Evolutionary conservation across 352 stramenopile genomes (phyloP), one percentile per base, ranked within the genome.

Genomic region (Phytopythium montanum): DNA sequence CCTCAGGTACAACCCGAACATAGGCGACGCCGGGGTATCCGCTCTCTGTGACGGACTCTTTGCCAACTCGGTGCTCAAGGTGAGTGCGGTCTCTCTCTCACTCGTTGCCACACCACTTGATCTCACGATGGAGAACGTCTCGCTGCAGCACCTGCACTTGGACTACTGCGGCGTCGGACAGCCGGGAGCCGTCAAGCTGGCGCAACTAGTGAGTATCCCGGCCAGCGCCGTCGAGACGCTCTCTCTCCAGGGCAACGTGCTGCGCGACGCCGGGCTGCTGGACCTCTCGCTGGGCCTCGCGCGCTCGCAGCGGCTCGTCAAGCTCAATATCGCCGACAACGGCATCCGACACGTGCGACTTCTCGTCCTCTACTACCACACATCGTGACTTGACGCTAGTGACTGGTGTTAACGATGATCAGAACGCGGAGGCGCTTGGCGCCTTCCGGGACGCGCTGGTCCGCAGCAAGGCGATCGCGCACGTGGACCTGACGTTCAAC

Each of bases 401-500:
- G 7, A 29, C 19, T 19, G 44, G 21, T 14, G 8, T 46, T 13
- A 21, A 25, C 31, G 23, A 29, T 29, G 19, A 2, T 29, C 54
- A 87, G 77, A 73, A 81, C 45, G 62, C 70, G n/a, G 75, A 81
- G 46, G 73, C 75, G 18, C 69, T 85, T 5, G 34, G 54, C 3
- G 70, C 77, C 12, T 92, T 94, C 59, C 67, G 77, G 0, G 81
- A 94, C 51, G 81, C 79, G 6, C 69, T 94, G 3, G 12, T 84
- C 48, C 70, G 76, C 18, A 79, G 79, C 69, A 92, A 92, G 57
- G 68, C 70, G 46, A 66, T 94, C 16, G 73, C 81, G 10, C 70
- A 88, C 21, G 78, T 94, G 18, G 81, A 94, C 34, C 79, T 94
- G 48, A 91, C 80, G 36, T 92, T 82, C 61, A 94, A 94, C 51